Base-by-base conservation (phyloP, 192 early-diverging fungal genomes). In the Dimargaris verticillata region DNA sequence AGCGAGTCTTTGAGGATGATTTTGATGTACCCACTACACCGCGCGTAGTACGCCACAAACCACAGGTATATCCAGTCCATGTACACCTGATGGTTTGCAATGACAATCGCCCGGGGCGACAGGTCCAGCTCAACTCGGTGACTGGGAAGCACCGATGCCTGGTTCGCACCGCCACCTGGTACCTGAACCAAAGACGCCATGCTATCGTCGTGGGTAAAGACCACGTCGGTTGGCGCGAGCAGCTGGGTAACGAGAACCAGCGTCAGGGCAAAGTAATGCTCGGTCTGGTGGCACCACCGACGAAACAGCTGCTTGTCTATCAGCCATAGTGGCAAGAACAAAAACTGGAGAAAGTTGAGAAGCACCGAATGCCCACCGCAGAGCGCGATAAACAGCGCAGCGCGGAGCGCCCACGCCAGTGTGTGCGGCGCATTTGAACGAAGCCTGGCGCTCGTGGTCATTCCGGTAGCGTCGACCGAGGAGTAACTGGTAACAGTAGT, bases 1-100 rank as follows among this genome's bases (percentile, higher is more conserved):
- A 98, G 78, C 51, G 80, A 81, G 44, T 82, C 71, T 66, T 92
- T 93, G 43, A 98, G 78, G 48, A 94, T 88, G 54, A 98, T 95
- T 71, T 95, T 95, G 52, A 98, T 60, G 54, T 76, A 79, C 17
- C 86, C 88, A 71, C 93, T 86, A 60, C 80, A 84, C 15, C 75
- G 72, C 25, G 81, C 78, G 58, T 80, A 66, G 67, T 86, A 85
- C 6, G 83, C 72, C 38, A 77, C 44, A 29, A 77, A 74, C 75
- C 75, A 51, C 38, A 62, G 43, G 54, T 62, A 62, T 22, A 62
- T 63, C 43, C 49, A 63, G 42, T 60, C 61, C 49, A 51, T 61
- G 46, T 61, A 61, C 20, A 61, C 28, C 47, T 51, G 47, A 45
- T 62, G 61, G 46, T 62, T 62, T 44, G 61, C 48, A 22, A 53